Conservation (phyloP, 2,329 filamentous ascomycete genomes). For the Colletotrichum sp. region DNA sequence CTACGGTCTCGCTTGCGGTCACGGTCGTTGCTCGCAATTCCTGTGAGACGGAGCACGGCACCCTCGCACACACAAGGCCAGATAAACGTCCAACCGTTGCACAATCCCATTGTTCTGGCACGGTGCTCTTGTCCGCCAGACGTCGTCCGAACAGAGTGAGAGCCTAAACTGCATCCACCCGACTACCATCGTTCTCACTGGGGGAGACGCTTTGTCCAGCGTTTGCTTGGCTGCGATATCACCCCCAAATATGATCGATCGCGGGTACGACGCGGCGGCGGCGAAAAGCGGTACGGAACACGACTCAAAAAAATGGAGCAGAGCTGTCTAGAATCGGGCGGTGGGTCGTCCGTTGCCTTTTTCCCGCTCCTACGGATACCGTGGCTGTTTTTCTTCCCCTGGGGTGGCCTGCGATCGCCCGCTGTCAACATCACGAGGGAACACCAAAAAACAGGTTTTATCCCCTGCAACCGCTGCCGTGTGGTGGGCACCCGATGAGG, state of each 20-base stretch:
- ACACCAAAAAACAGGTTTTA: conserved; percentile 17
- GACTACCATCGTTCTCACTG: background rate
- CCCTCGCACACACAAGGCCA: background rate
- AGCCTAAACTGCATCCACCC: conserved; percentile 8
- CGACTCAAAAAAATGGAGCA: conserved; percentile 11
- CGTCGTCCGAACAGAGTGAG: conserved; percentile 9
- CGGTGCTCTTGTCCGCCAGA: background rate
- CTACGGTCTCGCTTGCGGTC: background rate
- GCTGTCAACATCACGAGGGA: conserved; percentile 4
- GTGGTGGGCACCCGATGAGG: conserved; percentile 13
- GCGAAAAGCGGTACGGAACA: conserved; percentile 13
- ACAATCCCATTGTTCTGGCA: conserved; percentile 14
- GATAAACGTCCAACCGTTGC: conserved; percentile 3
- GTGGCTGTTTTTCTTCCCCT: background rate
- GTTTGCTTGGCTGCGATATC: background rate
- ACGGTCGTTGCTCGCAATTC: background rate
- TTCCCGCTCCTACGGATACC: background rate
- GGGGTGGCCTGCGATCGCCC: conserved; percentile 12
- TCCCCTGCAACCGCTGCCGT: background rate
- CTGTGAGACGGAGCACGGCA: background rate
- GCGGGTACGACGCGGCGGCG: conserved; percentile 4
- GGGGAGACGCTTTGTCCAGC: conserved; percentile 1
- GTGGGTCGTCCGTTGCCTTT: background rate
- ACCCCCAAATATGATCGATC: conserved; percentile 17
- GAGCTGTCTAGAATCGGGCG: background rate